Conservation (phyloP, 2,329 filamentous ascomycete species). For the Neocatenulostroma microsporum region DNA sequence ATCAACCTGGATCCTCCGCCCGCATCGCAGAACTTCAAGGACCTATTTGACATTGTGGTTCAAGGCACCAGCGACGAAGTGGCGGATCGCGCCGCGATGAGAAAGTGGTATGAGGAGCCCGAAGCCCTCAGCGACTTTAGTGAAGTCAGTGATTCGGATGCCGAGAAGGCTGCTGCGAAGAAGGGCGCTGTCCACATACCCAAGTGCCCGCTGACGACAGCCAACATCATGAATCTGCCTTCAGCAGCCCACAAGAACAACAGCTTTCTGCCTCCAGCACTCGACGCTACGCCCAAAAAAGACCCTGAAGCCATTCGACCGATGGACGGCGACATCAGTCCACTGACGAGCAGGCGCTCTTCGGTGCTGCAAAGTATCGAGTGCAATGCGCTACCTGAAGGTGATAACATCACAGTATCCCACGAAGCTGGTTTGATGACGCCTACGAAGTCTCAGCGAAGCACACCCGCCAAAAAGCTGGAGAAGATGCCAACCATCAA, state of each 20-base stretch:
- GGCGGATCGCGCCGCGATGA: constrained; percentile 60
- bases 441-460: constrained; percentile 26
- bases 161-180: constrained; percentile 32
- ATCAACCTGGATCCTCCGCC: constrained; percentile 87
- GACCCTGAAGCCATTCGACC: constrained; percentile 14
- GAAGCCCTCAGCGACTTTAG: constrained; percentile 32
- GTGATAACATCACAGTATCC: constrained; percentile 19
- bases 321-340: constrained; percentile 12
- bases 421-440: constrained; percentile 21
- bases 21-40: constrained; percentile 72
- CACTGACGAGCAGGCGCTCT: constrained; percentile 13
- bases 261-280: constrained; percentile 23
- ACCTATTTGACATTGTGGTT: constrained; percentile 89
- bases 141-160: constrained; percentile 41
- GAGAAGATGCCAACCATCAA: constrained; percentile 10
- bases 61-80: constrained; percentile 82
- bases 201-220: constrained; percentile 11
- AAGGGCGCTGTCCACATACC: constrained; percentile 14
- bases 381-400: constrained; percentile 10
- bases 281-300: constrained; percentile 17
- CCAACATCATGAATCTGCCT: constrained; percentile 12
- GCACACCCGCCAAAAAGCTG: constrained; percentile 15
- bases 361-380: constrained; percentile 23
- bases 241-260: constrained; percentile 23
- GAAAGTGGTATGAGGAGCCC: constrained; percentile 50